Conservation (phyloP, 306 rosid genomes). For the Abrus pulchellus region DNA sequence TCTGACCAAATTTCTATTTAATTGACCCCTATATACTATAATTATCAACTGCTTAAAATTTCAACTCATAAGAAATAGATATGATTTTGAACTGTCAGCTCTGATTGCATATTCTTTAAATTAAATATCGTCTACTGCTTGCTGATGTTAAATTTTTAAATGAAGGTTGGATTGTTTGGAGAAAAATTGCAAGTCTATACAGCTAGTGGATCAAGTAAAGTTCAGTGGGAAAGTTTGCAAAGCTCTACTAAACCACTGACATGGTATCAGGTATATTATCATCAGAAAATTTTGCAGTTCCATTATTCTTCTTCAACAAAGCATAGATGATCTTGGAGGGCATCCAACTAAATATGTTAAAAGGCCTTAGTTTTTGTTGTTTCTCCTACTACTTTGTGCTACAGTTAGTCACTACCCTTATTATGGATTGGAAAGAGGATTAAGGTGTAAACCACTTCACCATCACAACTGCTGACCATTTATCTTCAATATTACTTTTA, state of each 20-base stretch:
- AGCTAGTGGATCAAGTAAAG: constrained; percentile 59
- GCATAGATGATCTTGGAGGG: constrained; percentile 4
- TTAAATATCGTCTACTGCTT: constrained; percentile 23
- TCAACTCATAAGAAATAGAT: not conserved
- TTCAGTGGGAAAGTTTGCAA: constrained; percentile 65
- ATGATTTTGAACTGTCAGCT: constrained; percentile 11
- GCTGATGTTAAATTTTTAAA: constrained; percentile 39
- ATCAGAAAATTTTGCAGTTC: constrained; percentile 10
- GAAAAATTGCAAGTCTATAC: constrained; percentile 68
- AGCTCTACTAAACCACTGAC: constrained; percentile 63
- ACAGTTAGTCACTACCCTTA: not conserved
- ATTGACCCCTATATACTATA: not conserved
- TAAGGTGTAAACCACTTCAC: constrained; percentile 19
- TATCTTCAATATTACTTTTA: constrained; percentile 20
- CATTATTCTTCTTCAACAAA: not conserved
- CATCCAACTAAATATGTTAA: constrained; percentile 25
- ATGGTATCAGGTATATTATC: constrained; percentile 80
- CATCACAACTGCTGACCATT: not conserved
- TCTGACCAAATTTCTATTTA: constrained; percentile 7
- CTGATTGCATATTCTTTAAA: constrained; percentile 11
- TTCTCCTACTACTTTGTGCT: constrained; percentile 12
- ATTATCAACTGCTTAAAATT: constrained; percentile 14
- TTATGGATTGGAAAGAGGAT: constrained; percentile 6
- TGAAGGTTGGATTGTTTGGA: constrained; percentile 85
- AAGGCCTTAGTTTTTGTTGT: not conserved